Evolutionary conservation across 176 grass and related monocot genomes (phyloP).

Genomic region (Zoysia japonica): DNA sequence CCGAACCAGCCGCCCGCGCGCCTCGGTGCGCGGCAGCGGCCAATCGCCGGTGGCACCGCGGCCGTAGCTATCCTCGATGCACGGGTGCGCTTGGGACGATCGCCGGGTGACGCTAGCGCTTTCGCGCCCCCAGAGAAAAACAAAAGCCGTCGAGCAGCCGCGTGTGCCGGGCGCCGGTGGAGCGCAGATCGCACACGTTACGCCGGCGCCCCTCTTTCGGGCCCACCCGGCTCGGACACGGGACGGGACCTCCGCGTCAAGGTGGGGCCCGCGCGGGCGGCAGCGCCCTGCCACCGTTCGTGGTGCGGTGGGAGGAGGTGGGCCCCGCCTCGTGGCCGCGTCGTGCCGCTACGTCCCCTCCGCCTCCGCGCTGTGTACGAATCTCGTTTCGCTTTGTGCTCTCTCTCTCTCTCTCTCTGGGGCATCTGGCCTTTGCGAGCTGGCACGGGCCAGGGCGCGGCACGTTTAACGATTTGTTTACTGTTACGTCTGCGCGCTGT

Average conservation of each 20-base stretch:
- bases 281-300: slow-evolving; percentile 76
- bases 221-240: not conserved
- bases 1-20: no score
- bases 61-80: no score
- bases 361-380: not conserved
- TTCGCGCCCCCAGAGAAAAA: not conserved
- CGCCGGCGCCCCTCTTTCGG: not conserved
- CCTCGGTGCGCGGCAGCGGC: no score
- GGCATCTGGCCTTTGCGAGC: not conserved
- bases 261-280: slow-evolving; percentile 31
- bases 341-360: not conserved
- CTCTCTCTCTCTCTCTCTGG: not conserved
- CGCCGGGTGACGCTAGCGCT: slow-evolving; percentile 18
- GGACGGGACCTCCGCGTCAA: not conserved
- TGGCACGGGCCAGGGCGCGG: not conserved
- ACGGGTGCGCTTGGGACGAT: slow-evolving; percentile 22
- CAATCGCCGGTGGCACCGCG: no score
- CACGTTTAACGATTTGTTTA: not conserved
- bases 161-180: not conserved
- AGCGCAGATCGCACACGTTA: not conserved
- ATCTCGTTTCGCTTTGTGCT: not conserved
- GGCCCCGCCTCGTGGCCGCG: not conserved
- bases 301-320: slow-evolving; percentile 45
- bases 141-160: slow-evolving; percentile 36
- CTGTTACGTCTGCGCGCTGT: not conserved